Evolutionary conservation across 2,329 filamentous ascomycete genomes (phyloP).

Genomic region (Alternaria brassicae): DNA sequence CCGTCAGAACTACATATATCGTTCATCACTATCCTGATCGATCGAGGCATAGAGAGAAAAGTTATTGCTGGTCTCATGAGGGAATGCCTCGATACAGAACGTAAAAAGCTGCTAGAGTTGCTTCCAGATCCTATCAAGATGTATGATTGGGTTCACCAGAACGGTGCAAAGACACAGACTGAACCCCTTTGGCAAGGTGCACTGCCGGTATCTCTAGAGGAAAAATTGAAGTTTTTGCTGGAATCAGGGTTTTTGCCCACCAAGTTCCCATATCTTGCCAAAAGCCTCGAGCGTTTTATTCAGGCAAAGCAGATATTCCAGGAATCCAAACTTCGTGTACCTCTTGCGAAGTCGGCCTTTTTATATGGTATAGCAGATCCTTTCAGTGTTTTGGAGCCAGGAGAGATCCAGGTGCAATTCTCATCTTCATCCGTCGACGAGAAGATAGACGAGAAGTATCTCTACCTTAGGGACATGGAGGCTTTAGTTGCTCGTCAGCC

Average conservation of each 20-base stretch:
- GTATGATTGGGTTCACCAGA: constrained; percentile 51
- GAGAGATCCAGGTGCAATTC: constrained; percentile 73
- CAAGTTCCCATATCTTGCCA: constrained; percentile 58
- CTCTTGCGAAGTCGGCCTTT: constrained; percentile 66
- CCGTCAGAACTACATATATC: constrained; percentile 69
- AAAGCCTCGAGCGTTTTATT: constrained; percentile 58
- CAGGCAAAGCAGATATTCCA: constrained; percentile 62
- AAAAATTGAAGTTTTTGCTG: constrained; percentile 42
- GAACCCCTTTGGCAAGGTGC: constrained; percentile 33
- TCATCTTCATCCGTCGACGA: constrained; percentile 66
- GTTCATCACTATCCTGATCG: constrained; percentile 71
- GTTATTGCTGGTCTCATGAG: constrained; percentile 60
- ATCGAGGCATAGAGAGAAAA: constrained; percentile 59
- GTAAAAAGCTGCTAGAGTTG: constrained; percentile 60
- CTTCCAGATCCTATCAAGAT: constrained; percentile 65
- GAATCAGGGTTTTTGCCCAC: constrained; percentile 64
- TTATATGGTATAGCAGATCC: constrained; percentile 75
- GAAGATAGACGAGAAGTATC: constrained; percentile 61
- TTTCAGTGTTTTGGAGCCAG: constrained; percentile 63
- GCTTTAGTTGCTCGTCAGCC: constrained; percentile 74
- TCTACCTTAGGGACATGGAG: constrained; percentile 63
- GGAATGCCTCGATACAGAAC: constrained; percentile 59
- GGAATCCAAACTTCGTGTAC: constrained; percentile 65
- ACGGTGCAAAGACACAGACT: constrained; percentile 40
- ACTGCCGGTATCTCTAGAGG: constrained; percentile 29